A percentile compares a stretch with the other conserved stretches of the same genome.
Conservation (phyloP, 768 basidiomycete genomes). For the Lanmaoa rubissima region DNA sequence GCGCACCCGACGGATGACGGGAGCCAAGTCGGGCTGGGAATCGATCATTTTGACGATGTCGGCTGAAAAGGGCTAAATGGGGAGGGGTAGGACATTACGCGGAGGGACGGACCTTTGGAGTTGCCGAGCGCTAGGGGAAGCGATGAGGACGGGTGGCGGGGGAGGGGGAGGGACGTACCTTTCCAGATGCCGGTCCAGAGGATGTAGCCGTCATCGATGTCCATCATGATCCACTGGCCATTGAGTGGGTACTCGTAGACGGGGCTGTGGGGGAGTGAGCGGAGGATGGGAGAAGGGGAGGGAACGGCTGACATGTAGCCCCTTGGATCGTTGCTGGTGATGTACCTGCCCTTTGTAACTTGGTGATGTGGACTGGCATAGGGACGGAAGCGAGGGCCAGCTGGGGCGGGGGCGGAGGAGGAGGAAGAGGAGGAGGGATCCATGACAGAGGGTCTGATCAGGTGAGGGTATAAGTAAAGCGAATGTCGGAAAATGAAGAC, state of each 20-base stretch:
- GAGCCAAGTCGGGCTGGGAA: conserved; percentile 83
- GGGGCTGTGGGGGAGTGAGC: conserved; percentile 44
- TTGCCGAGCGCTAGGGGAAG: conserved; percentile 66
- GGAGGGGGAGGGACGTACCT: conserved; percentile 43
- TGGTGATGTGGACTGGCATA: conserved; percentile 76
- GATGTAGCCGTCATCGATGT: conserved; percentile 90
- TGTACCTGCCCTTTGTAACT: conserved; percentile 83
- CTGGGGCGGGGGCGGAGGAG: conserved; percentile 29
- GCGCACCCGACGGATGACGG: conserved; percentile 78
- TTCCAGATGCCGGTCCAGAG: conserved; percentile 96
- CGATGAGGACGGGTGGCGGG: conserved; percentile 9
- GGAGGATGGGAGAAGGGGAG: neutral
- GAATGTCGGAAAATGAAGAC: conserved; percentile 24
- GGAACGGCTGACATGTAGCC: conserved; percentile 72
- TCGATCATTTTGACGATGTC: conserved; percentile 94
- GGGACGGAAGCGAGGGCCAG: conserved; percentile 52
- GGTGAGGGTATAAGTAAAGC: conserved; percentile 23
- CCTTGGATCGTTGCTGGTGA: conserved; percentile 84
- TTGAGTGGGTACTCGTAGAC: conserved; percentile 90
- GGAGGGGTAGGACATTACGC: conserved; percentile 8
- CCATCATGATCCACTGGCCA: conserved; percentile 95
- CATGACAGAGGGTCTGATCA: conserved; percentile 32
- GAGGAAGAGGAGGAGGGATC: conserved; percentile 40
- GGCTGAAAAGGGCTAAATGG: conserved; percentile 45
- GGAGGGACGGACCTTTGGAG: conserved; percentile 64